Conservation (phyloP, 2,329 filamentous ascomycete species). For the Camillea tinctor region DNA sequence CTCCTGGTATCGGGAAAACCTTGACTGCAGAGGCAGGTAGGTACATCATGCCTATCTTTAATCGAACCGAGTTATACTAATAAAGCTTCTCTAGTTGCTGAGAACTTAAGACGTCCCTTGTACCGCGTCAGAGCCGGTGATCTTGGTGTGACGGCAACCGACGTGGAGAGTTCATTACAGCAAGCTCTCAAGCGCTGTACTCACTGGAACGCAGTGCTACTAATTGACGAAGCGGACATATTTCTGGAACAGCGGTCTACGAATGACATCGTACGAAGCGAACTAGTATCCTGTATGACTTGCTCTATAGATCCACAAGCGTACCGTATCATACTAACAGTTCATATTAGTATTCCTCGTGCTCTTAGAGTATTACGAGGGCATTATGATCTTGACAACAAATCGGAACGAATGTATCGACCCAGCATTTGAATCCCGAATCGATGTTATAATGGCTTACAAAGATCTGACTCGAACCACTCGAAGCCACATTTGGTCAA, state of each 20-base stretch:
- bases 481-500: too few species aligned
- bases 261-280: slow-evolving; percentile 38
- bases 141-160: slow-evolving; percentile 34
- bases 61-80: too few species aligned
- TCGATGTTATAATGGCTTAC: too few species aligned
- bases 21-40: too few species aligned
- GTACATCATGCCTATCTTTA: too few species aligned
- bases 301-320: too few species aligned
- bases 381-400: slow-evolving; percentile 39
- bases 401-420: slow-evolving; percentile 38
- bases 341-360: slow-evolving; percentile 20
- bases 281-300: slow-evolving; percentile 40
- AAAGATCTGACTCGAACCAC: too few species aligned
- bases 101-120: too few species aligned
- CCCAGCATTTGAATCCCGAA: slow-evolving; percentile 37
- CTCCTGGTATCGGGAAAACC: too few species aligned
- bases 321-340: too few species aligned
- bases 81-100: too few species aligned
- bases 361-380: slow-evolving; percentile 34
- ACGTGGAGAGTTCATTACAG: slow-evolving; percentile 35
- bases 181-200: slow-evolving; percentile 36
- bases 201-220: slow-evolving; percentile 43
- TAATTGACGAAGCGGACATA: slow-evolving; percentile 44
- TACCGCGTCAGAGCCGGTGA: slow-evolving; percentile 41
- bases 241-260: slow-evolving; percentile 38